phyloP scores from a whole-genome alignment of 2,329 filamentous ascomycete genomes.

The Dactylellina haptotyla region DNA sequence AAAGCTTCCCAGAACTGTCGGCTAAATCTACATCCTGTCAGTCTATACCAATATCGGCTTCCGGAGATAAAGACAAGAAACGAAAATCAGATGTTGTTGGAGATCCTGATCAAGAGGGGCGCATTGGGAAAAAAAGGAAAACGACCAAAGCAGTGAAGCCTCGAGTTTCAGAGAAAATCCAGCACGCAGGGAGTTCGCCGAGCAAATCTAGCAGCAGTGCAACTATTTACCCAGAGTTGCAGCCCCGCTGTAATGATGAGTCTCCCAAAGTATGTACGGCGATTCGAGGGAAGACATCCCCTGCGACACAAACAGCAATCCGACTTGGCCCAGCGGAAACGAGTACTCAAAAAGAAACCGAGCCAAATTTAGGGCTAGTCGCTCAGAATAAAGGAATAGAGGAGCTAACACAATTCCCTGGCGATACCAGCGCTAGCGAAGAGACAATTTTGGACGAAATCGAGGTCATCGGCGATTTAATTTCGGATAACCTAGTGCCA shows the following conservation, averaged over 20 bases:
- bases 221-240: too few relatives aligned
- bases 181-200: too few relatives aligned
- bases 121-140: slow-evolving; percentile 38
- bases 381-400: neutral
- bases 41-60: slow-evolving; percentile 15
- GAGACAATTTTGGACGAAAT: slow-evolving; percentile 31
- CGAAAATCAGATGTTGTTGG: slow-evolving; percentile 43
- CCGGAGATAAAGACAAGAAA: slow-evolving; percentile 46
- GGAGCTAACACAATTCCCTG: neutral
- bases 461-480: neutral
- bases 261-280: too few relatives aligned
- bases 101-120: slow-evolving; percentile 10
- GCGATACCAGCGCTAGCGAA: neutral
- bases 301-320: too few relatives aligned
- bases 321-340: too few relatives aligned
- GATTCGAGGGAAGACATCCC: too few relatives aligned
- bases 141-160: slow-evolving; percentile 6
- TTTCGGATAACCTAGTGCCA: neutral
- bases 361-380: too few relatives aligned
- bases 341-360: too few relatives aligned
- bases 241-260: too few relatives aligned
- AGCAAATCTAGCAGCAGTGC: too few relatives aligned
- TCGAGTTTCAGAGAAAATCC: too few relatives aligned
- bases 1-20: neutral
- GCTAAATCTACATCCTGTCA: neutral